A percentile compares a stretch with the other conserved stretches of the same genome.
Evolutionary conservation across 2,329 filamentous ascomycete species (phyloP).

Genomic region (Aaosphaeria arxii): DNA sequence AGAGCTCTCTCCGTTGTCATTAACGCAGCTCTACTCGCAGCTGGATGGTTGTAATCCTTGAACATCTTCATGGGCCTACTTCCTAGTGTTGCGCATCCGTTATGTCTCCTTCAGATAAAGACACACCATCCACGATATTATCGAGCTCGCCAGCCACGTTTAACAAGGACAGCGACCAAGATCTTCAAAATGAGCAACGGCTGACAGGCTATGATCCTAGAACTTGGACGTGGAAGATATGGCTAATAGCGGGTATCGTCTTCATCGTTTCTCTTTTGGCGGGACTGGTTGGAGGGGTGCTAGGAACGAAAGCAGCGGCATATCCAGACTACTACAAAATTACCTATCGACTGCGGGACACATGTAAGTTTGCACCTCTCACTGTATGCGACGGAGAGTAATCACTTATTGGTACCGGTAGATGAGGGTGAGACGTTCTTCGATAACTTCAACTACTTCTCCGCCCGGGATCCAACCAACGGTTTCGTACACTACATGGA

Average conservation of each 20-base stretch:
- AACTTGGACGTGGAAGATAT: constrained; percentile 8
- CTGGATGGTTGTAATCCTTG: not conserved
- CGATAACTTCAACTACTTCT: constrained; percentile 23
- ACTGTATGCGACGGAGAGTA: not conserved
- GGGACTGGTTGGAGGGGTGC: constrained; percentile 10
- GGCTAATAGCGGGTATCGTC: constrained; percentile 6
- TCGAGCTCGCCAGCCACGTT: not conserved
- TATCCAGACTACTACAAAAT: constrained; percentile 17
- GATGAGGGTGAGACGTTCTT: constrained; percentile 19
- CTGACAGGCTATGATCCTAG: constrained; percentile 5
- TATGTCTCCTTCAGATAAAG: not conserved
- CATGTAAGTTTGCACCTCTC: constrained; percentile 6
- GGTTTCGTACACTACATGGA: constrained; percentile 22
- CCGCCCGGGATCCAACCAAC: constrained; percentile 17
- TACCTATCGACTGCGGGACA: constrained; percentile 14
- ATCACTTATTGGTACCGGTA: not conserved
- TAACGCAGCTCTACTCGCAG: not conserved
- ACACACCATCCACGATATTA: not conserved
- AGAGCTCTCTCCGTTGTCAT: not conserved
- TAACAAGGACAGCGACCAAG: not conserved
- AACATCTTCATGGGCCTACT: not conserved
- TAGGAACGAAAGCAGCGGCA: constrained; percentile 12
- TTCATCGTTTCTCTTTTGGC: constrained; percentile 6
- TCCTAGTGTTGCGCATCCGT: not conserved
- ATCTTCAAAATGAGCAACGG: not conserved